These are phyloP conservation scores for Phialemoniopsis sp. DNA, from an alignment of 2,329 filamentous ascomycete species.

Conservation along the genomic window DNA sequence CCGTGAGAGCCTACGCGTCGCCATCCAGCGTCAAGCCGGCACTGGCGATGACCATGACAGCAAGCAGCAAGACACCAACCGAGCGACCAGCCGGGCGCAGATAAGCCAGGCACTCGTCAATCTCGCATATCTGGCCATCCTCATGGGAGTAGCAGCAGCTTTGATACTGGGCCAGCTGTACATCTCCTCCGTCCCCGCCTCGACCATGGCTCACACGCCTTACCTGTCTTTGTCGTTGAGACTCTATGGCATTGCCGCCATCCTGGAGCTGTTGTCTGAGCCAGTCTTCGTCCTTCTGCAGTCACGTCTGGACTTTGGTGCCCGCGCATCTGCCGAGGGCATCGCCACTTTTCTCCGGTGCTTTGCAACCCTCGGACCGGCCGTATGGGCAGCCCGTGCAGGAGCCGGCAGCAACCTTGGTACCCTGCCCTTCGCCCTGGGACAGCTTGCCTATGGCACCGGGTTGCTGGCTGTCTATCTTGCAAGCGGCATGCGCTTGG, in stretches of 20 bases:
- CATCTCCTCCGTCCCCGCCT: conserved; percentile 43
- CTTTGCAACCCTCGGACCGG: conserved; percentile 65
- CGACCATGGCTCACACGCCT: conserved; percentile 51
- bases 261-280: conserved; percentile 78
- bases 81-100: conserved; percentile 16
- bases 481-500: conserved; percentile 52
- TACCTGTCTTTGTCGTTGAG: conserved; percentile 54
- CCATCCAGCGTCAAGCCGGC: conserved; percentile 70
- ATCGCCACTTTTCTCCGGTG: conserved; percentile 76
- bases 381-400: conserved; percentile 55
- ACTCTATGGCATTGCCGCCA: conserved; percentile 51
- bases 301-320: conserved; percentile 72
- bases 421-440: conserved; percentile 83
- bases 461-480: conserved; percentile 68
- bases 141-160: conserved; percentile 63
- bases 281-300: conserved; percentile 88
- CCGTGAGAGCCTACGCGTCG: conserved; percentile 85
- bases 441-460: conserved; percentile 73
- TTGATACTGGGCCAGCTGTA: conserved; percentile 65
- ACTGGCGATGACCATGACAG: conserved; percentile 9
- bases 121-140: conserved; percentile 74
- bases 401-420: conserved; percentile 52
- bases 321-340: conserved; percentile 80
- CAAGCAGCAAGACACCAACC: conserved; percentile 16
- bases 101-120: conserved; percentile 77